Evolutionary conservation across 2,329 filamentous ascomycete species (phyloP), one percentile per base, ranked within the genome.

Genomic region (Zymoseptoria crescenta): DNA sequence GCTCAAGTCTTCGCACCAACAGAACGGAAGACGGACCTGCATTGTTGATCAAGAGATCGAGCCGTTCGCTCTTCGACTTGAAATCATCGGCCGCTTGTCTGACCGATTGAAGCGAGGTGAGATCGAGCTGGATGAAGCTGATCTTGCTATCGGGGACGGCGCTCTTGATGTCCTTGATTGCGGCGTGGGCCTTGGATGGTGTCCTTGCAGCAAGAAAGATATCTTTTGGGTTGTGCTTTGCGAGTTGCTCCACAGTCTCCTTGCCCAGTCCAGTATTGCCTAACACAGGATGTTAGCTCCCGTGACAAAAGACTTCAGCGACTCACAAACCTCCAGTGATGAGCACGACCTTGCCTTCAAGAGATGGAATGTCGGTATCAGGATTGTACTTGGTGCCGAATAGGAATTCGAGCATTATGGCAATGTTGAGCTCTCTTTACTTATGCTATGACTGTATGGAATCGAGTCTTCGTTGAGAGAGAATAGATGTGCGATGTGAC

Each of bases 61-160:
- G 72, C 3, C 76, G 73, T 66, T 64, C 29, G 57, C 77, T 74
- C 54, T 69, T 65, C 4, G 62, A 51, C 21, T 68, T 57, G 61
- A 78, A 77, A 3, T 67, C 66, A 9, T 70, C 68, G 1, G 77
- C 79, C 0, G 77, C 80, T 1, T 70, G 63, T 7, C 73, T 76
- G 65, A 83, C 75, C 13, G 79, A 81, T n/a, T 73, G 65, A 49
- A 84, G 76, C 0, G 80, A 82, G 0, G 76, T 67, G 16, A 83
- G 73, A 63, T 84, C 81, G 28, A 81, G 74, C 8, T 75, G 68
- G 8, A 83, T 68, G 64, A 75, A 75, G 27, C 74, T 72, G 58
- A 82, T 74, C 56, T 64, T 66, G 60, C 73, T 73, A 55, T 71
- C 65, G 6, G 75, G 73, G 1, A 74, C 69, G 3, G 62, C 53